phyloP scores from a whole-genome alignment of 768 basidiomycete species.

The Kwoniella bestiolae region DNA sequence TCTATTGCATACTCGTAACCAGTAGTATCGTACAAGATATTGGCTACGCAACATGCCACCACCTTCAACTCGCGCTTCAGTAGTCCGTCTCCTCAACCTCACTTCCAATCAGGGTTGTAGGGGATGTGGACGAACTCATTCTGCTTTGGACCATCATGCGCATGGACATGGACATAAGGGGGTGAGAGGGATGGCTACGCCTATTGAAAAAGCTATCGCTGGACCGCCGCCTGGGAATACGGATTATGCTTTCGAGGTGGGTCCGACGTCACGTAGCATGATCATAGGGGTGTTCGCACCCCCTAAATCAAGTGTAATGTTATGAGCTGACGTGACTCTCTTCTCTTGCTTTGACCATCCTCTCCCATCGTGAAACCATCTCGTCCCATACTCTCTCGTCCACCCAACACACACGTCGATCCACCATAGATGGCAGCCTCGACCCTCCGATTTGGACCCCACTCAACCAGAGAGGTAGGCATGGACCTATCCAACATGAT shows the following conservation, averaged over 20 bases:
- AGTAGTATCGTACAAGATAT: not conserved
- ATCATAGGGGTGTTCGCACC: too few species aligned
- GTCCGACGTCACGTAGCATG: constrained; percentile 9
- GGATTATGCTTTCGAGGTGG: constrained; percentile 56
- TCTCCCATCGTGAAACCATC: too few species aligned
- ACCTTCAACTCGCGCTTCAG: constrained; percentile 40
- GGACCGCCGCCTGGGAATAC: constrained; percentile 42
- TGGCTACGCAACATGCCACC: constrained; percentile 19
- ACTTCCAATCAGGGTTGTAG: constrained; percentile 49
- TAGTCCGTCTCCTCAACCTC: constrained; percentile 41
- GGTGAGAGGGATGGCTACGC: constrained; percentile 46
- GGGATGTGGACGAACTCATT: constrained; percentile 50
- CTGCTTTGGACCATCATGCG: constrained; percentile 33
- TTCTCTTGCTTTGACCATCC: not conserved
- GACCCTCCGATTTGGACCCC: constrained; percentile 54
- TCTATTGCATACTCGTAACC: not conserved
- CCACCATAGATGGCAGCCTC: constrained; percentile 53
- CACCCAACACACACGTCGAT: too few species aligned
- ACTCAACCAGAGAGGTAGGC: constrained; percentile 53
- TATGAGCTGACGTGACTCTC: constrained; percentile 16
- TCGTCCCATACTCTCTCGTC: too few species aligned
- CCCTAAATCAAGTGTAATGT: too few species aligned
- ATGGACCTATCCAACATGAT: constrained; percentile 52
- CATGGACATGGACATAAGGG: constrained; percentile 20
- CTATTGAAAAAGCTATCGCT: constrained; percentile 34